Percentiles rank a stretch among this genome's conserved stretches.
Evolutionary conservation across 495 filamentous ascomycete species (phyloP).

Genomic region (Gamarada debralockiae): DNA sequence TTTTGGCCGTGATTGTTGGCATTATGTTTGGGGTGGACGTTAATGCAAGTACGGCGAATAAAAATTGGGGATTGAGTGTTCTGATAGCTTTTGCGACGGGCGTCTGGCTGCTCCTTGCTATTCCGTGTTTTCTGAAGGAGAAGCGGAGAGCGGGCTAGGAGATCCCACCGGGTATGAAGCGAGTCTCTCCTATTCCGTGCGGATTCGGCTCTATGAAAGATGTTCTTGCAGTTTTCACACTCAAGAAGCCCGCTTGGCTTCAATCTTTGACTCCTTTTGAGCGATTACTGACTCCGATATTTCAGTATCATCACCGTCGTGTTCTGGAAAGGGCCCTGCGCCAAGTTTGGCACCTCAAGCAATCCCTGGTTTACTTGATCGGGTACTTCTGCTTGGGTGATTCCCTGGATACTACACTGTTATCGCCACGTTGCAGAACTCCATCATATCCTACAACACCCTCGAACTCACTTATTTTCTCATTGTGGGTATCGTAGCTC

Average conservation of each 20-base stretch:
- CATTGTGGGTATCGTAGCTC: conserved; percentile 59
- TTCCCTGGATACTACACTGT: conserved; percentile 62
- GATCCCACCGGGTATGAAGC: too few species aligned
- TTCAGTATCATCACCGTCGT: conserved; percentile 49
- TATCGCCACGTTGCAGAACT: conserved; percentile 59
- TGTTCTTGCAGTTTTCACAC: too few species aligned
- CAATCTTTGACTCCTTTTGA: too few species aligned
- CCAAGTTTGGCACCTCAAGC: conserved; percentile 60
- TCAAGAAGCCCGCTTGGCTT: too few species aligned
- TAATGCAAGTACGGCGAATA: conserved; percentile 16
- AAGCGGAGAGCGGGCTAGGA: too few species aligned
- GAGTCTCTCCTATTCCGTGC: too few species aligned
- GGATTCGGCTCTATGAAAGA: too few species aligned
- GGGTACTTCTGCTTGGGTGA: conserved; percentile 65
- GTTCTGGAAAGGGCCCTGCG: conserved; percentile 52
- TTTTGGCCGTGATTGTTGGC: conserved; percentile 58
- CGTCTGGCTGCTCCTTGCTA: too few species aligned
- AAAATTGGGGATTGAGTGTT: too few species aligned
- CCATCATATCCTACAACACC: conserved; percentile 57
- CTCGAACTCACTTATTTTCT: conserved; percentile 57
- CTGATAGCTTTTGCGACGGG: too few species aligned
- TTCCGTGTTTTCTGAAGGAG: too few species aligned
- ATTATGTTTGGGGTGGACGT: conserved; percentile 61
- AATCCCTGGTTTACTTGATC: conserved; percentile 59
- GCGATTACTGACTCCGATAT: conserved; percentile 16